Evolutionary conservation across 2,329 filamentous ascomycete species (phyloP).

Genomic region (Aspergillus flavus): DNA sequence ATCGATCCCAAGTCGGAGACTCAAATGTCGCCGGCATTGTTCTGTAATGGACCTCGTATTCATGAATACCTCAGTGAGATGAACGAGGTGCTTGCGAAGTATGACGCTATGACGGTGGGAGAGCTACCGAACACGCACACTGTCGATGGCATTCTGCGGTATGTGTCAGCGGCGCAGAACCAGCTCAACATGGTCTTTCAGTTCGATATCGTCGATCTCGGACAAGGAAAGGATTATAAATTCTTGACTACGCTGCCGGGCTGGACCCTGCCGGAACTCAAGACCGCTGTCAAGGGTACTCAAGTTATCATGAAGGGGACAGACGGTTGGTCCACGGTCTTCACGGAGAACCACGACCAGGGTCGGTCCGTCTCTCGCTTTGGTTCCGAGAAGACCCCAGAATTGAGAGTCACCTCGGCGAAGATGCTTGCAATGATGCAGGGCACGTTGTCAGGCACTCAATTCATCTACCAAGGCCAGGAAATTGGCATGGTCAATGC

Average conservation of each 20-base stretch:
- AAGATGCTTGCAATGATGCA: conserved; percentile 64
- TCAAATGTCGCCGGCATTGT: conserved; percentile 65
- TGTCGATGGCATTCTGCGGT: conserved; percentile 54
- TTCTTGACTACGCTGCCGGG: conserved; percentile 52
- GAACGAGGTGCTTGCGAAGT: conserved; percentile 55
- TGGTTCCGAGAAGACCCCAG: conserved; percentile 53
- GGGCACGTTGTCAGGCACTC: conserved; percentile 60
- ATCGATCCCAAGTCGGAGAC: conserved; percentile 50
- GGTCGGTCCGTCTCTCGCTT: conserved; percentile 61
- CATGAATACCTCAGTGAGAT: conserved; percentile 61
- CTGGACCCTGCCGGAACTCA: conserved; percentile 55
- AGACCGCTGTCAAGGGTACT: conserved; percentile 57
- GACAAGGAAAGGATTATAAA: conserved; percentile 52
- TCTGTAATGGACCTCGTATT: conserved; percentile 58
- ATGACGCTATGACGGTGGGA: conserved; percentile 61
- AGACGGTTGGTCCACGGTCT: conserved; percentile 65
- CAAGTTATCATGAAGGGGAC: conserved; percentile 61
- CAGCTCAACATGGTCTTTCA: conserved; percentile 72
- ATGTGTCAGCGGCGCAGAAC: conserved; percentile 59
- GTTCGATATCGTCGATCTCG: conserved; percentile 68
- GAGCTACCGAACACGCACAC: conserved; percentile 62
- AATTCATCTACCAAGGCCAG: conserved; percentile 69
- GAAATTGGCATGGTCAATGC: conserved; percentile 69
- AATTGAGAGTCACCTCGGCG: conserved; percentile 52
- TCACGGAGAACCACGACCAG: conserved; percentile 68